Base-by-base conservation (phyloP, 139 green algal species). In the Micractinium conductrix region DNA sequence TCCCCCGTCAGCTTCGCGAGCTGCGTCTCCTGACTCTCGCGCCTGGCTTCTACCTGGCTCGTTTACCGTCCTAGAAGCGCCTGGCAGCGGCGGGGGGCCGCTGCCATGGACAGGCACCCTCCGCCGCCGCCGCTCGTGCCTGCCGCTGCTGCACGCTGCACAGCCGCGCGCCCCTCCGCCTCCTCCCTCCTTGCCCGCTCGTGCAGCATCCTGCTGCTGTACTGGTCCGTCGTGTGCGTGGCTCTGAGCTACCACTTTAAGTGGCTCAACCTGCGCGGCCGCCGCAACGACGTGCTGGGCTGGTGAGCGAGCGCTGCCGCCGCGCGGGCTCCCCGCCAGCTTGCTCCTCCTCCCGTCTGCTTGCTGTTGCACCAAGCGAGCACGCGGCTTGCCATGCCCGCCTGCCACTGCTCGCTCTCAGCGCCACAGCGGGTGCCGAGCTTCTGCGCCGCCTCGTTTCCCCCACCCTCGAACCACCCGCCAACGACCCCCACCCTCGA, bases 201-300 rank as follows among this genome's bases (percentile, higher is more conserved):
- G 44, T 82, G 76, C 76, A 82, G 76, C 76, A 82, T 89, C 22
- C 42, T 88, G 33, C 67, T 92, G 30, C 88, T 96, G 62, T 95
- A 91, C 68, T 96, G 93, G 93, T 92, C 84, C 53, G 58, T 95
- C 19, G 85, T 87, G 3, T 67, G 94, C 30, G 62, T 80, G 8
- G 78, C 73, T 0, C 33, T 94, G 8, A 71, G 85, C 24, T 74
- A 88, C 35, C 89, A 87, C 65, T 80, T 96, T 28, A 87, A 88
- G 37, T 91, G 81, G 48, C 87, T 91, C 78, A 89, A 91, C 48
- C 68, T 94, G 8, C 81, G 45, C 4, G 88, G 89, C 0, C 76
- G 72, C 12, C 72, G 92, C 5, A 93, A 93, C 73, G 91, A 96
- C 79, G 87, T 91, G 19, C 90, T 93, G 60, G 79, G 85, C 45